A percentile compares a stretch with the other conserved stretches of the same genome.
These are phyloP conservation scores for Lipomyces starkeyi DNA, from an alignment of 805 yeast genomes.

Conservation along the genomic window DNA sequence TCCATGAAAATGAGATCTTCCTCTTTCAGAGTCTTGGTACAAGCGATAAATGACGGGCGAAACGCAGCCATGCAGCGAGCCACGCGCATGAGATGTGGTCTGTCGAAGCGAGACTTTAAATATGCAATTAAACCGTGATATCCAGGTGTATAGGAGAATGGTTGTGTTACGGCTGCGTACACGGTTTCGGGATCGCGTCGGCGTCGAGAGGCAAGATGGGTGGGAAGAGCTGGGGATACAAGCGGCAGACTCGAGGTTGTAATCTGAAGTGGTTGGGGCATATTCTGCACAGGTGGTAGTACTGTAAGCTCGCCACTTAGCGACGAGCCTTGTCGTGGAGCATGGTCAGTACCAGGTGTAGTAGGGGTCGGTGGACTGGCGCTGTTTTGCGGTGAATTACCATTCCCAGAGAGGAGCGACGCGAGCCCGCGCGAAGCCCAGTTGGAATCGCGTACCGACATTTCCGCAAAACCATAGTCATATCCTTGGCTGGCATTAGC, in stretches of 20 bases:
- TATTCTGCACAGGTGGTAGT: background rate
- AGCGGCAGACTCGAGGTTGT: background rate
- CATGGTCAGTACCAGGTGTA: conserved; percentile 4
- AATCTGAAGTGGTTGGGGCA: background rate
- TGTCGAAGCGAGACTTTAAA: conserved; percentile 70
- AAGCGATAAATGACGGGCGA: conserved; percentile 91
- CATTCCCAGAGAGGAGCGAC: conserved; percentile 29
- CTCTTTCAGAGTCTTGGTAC: conserved; percentile 84
- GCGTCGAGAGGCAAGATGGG: conserved; percentile 20
- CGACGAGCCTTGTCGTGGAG: conserved; percentile 3
- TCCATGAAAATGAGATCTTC: conserved; percentile 95
- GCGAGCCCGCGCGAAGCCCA: conserved; percentile 38
- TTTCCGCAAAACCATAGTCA: conserved; percentile 29
- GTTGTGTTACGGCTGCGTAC: conserved; percentile 72
- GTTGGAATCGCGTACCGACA: conserved; percentile 34
- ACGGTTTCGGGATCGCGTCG: conserved; percentile 45
- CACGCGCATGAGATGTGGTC: conserved; percentile 74
- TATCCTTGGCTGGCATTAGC: background rate
- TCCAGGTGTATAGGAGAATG: conserved; percentile 90
- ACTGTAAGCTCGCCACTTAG: background rate
- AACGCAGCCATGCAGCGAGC: conserved; percentile 88
- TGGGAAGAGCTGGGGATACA: conserved; percentile 13
- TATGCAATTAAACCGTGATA: conserved; percentile 82
- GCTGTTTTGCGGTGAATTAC: conserved; percentile 31
- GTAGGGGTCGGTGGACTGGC: conserved; percentile 36